These are phyloP conservation scores for Tricholoma flavovirens DNA, from an alignment of 768 basidiomycete species.

Conservation along the genomic window DNA sequence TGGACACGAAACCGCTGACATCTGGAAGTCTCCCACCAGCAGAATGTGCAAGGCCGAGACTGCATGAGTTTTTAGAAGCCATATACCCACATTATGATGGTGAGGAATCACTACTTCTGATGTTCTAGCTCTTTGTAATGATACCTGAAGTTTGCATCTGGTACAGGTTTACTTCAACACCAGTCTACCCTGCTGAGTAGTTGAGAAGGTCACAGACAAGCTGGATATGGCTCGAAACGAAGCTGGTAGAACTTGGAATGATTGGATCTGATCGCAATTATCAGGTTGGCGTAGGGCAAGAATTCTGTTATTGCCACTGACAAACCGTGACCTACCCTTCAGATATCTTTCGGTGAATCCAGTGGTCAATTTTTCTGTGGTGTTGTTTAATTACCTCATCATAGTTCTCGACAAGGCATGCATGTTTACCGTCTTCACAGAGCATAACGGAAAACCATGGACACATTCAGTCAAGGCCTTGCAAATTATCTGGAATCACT, in stretches of 20 bases:
- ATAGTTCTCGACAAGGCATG: conserved; percentile 77
- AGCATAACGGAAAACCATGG: conserved; percentile 66
- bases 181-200: neutral
- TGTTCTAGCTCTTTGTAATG: neutral
- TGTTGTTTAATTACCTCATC: conserved; percentile 1
- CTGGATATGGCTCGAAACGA: conserved; percentile 88
- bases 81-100: conserved; percentile 82
- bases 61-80: conserved; percentile 80
- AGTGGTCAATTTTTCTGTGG: neutral
- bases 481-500: conserved; percentile 83
- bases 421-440: conserved; percentile 86
- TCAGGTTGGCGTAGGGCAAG: conserved; percentile 38
- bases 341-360: conserved; percentile 60
- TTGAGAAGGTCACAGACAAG: conserved; percentile 71
- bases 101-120: conserved; percentile 21
- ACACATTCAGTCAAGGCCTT: conserved; percentile 78
- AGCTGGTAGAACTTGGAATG: conserved; percentile 83
- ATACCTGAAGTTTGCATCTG: conserved; percentile 64
- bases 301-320: neutral
- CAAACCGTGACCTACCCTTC: neutral
- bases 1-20: conserved; percentile 83
- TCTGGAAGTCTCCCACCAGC: conserved; percentile 71
- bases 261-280: conserved; percentile 66
- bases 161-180: conserved; percentile 28
- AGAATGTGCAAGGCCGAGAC: conserved; percentile 77